phyloP scores from a whole-genome alignment of 2,329 filamentous ascomycete genomes.

The Whalleya microplaca region DNA sequence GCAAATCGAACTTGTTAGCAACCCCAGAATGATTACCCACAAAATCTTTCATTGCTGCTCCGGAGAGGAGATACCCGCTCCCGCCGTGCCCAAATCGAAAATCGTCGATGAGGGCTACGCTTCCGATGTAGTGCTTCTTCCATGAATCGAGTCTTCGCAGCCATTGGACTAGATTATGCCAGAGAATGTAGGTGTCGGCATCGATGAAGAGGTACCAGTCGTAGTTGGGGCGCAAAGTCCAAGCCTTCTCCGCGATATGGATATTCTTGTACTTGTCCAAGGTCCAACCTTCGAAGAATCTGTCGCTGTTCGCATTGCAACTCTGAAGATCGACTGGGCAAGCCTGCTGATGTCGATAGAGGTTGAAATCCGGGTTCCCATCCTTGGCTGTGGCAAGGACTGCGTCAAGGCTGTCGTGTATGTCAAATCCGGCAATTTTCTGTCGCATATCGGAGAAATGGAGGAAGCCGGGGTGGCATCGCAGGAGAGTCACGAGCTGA shows the following conservation, averaged over 20 bases:
- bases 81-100: constrained; percentile 60
- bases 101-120: constrained; percentile 46
- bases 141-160: constrained; percentile 47
- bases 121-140: constrained; percentile 54
- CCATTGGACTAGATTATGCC: constrained; percentile 56
- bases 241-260: constrained; percentile 61
- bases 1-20: constrained; percentile 50
- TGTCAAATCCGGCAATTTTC: constrained; percentile 47
- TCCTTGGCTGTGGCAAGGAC: constrained; percentile 48
- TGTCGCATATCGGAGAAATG: constrained; percentile 63
- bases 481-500: constrained; percentile 56
- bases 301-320: constrained; percentile 42
- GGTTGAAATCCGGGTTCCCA: constrained; percentile 54
- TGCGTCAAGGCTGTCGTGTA: constrained; percentile 51
- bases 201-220: constrained; percentile 66
- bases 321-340: constrained; percentile 51
- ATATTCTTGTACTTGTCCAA: constrained; percentile 67
- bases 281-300: constrained; percentile 49
- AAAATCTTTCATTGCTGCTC: constrained; percentile 54
- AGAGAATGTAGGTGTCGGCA: constrained; percentile 61
- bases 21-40: constrained; percentile 46
- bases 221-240: constrained; percentile 50
- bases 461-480: constrained; percentile 54
- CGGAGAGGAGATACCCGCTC: constrained; percentile 57
- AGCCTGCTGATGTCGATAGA: constrained; percentile 49